A percentile compares a stretch with the other conserved stretches of the same genome.
Evolutionary conservation across 495 filamentous ascomycete genomes (phyloP).

Genomic region (Penicillium fimorum): DNA sequence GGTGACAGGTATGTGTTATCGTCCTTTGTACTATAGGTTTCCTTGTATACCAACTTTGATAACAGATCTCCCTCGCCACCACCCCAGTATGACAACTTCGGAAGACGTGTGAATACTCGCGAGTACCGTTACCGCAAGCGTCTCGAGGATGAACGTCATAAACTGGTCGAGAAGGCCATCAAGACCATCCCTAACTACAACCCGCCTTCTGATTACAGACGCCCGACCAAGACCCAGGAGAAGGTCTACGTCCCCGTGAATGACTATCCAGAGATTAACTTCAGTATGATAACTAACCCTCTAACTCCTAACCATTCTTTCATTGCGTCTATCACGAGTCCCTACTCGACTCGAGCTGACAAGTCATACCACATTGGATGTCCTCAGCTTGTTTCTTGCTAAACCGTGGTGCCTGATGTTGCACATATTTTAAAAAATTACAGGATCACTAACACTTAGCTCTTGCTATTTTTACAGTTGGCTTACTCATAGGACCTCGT

Average conservation of each 20-base stretch:
- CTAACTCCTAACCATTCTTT: slow-evolving; percentile 71
- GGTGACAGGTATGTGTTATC: slow-evolving; percentile 73
- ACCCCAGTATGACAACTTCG: slow-evolving; percentile 98
- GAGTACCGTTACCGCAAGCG: slow-evolving; percentile 97
- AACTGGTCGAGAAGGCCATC: slow-evolving; percentile 96
- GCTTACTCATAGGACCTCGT: slow-evolving; percentile 99
- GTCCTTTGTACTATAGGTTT: slow-evolving; percentile 1
- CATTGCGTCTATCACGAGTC: slow-evolving; percentile 47
- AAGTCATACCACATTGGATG: slow-evolving; percentile 30
- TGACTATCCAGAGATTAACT: slow-evolving; percentile 99
- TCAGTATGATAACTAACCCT: slow-evolving; percentile 99
- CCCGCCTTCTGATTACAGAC: slow-evolving; percentile 94
- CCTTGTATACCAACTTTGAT: not conserved
- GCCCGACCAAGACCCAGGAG: slow-evolving; percentile 98
- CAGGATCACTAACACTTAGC: slow-evolving; percentile 78
- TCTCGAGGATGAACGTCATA: slow-evolving; percentile 97
- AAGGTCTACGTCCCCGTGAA: slow-evolving; percentile 99
- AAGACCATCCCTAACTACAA: slow-evolving; percentile 98
- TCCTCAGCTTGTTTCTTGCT: slow-evolving; percentile 55
- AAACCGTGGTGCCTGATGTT: slow-evolving; percentile 53
- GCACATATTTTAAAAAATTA: slow-evolving; percentile 46
- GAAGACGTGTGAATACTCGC: slow-evolving; percentile 95
- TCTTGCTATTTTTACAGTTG: slow-evolving; percentile 85
- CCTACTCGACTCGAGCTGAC: slow-evolving; percentile 50
- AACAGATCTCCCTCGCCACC: slow-evolving; percentile 88